Conservation (phyloP, 768 basidiomycete genomes). For the Xerocomellus amylosporus region DNA sequence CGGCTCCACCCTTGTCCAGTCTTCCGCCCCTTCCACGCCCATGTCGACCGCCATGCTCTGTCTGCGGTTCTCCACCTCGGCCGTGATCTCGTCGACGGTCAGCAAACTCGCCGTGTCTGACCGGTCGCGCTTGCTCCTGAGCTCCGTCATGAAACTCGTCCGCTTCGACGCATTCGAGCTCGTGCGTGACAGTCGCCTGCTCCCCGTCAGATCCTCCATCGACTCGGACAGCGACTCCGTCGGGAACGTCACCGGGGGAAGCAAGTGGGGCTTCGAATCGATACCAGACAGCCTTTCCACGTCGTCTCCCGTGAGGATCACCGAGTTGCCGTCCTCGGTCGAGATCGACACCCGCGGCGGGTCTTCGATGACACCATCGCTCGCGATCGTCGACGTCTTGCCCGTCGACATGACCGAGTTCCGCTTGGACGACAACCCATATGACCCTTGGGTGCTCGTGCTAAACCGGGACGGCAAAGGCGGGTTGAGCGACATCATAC, state of each 20-base stretch:
- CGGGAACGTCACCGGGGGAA: conserved; percentile 78
- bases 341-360: conserved; percentile 74
- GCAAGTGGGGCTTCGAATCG: conserved; percentile 50
- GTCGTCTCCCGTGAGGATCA: conserved; percentile 58
- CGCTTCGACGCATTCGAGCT: conserved; percentile 56
- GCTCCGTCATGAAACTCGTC: conserved; percentile 78
- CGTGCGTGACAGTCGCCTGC: conserved; percentile 37
- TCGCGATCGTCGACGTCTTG: conserved; percentile 27
- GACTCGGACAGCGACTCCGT: conserved; percentile 80
- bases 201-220: conserved; percentile 52
- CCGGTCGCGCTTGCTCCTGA: conserved; percentile 76
- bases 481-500: conserved; percentile 42
- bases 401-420: conserved; percentile 38
- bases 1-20: conserved; percentile 71
- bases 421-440: conserved; percentile 49
- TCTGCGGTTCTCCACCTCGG: conserved; percentile 75
- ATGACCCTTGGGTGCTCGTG: conserved; percentile 35
- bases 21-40: conserved; percentile 54
- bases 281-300: conserved; percentile 30
- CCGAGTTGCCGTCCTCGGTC: conserved; percentile 64
- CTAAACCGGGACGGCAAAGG: conserved; percentile 40
- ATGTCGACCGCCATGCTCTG: conserved; percentile 47
- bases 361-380: conserved; percentile 38
- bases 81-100: conserved; percentile 98
- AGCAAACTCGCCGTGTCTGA: conserved; percentile 89